These are phyloP conservation scores for Metschnikowia chrysomelidarum DNA, from an alignment of 805 yeast species.

Conservation along the genomic window DNA sequence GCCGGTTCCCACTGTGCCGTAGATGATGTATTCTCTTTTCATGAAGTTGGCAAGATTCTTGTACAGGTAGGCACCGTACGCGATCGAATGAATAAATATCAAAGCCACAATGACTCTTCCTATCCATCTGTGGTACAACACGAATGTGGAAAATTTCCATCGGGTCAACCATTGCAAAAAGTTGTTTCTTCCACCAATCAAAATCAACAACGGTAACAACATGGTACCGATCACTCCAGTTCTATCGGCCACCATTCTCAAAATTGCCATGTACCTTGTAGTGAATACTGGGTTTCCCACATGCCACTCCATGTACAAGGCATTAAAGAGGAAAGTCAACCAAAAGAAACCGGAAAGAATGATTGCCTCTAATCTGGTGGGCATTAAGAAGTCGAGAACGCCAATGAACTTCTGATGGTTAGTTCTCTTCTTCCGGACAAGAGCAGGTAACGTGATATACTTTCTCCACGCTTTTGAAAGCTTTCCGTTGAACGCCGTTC, in stretches of 20 bases:
- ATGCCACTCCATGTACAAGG: constrained; percentile 23
- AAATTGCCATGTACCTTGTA: constrained; percentile 8
- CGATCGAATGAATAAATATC: constrained; percentile 17
- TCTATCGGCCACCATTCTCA: constrained; percentile 16
- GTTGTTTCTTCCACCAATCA: constrained; percentile 21
- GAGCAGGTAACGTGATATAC: constrained; percentile 40
- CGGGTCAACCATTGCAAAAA: constrained; percentile 21
- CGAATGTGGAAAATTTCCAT: constrained; percentile 19
- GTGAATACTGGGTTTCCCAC: constrained; percentile 36
- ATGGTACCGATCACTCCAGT: constrained; percentile 19
- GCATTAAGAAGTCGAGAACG: constrained; percentile 28
- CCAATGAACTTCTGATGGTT: constrained; percentile 23
- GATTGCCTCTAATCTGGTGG: constrained; percentile 24
- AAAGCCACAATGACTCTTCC: constrained; percentile 17
- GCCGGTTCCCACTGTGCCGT: constrained; percentile 15
- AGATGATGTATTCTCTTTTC: constrained; percentile 12
- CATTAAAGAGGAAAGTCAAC: constrained; percentile 13
- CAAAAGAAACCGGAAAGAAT: constrained; percentile 21
- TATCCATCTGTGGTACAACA: constrained; percentile 20
- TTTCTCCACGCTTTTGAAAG: constrained; percentile 35
- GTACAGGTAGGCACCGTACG: constrained; percentile 8
- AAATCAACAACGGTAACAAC: constrained; percentile 18
- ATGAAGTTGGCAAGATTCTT: constrained; percentile 7
- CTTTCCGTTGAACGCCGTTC: constrained; percentile 20
- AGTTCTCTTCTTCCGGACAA: constrained; percentile 27